Conservation (phyloP, 345 rosid species). For the Cochlearia excelsa region DNA sequence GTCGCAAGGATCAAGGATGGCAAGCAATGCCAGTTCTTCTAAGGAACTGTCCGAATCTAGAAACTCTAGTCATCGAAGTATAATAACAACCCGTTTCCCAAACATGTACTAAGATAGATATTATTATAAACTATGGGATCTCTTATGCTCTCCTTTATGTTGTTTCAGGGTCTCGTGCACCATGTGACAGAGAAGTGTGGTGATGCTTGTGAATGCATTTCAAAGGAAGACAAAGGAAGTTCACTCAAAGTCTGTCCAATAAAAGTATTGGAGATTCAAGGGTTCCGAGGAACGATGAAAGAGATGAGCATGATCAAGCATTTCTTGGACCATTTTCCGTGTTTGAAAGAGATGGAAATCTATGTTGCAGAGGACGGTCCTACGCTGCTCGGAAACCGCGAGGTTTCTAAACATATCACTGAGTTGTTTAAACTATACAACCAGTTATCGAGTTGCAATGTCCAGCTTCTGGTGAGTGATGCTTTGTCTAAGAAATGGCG, state of each 20-base stretch:
- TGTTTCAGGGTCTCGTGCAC: constrained; percentile 14
- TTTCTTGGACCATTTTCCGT: constrained; percentile 13
- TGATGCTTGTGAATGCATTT: constrained; percentile 12
- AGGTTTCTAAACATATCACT: too few species aligned
- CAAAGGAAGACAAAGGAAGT: constrained; percentile 3
- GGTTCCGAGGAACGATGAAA: constrained; percentile 1
- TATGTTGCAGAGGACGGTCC: background rate
- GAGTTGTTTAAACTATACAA: too few species aligned
- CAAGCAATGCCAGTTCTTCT: constrained; percentile 22
- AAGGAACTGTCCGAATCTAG: constrained; percentile 10
- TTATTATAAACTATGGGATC: background rate
- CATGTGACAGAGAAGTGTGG: constrained; percentile 11
- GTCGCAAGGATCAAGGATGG: constrained; percentile 4
- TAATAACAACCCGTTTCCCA: background rate
- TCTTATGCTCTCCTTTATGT: background rate
- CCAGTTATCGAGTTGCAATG: background rate
- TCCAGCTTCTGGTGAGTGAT: background rate
- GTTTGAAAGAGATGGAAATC: constrained; percentile 4
- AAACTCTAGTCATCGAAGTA: background rate
- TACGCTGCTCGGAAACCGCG: too few species aligned
- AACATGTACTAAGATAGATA: background rate
- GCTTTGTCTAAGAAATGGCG: background rate
- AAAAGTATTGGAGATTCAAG: background rate
- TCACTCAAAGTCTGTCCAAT: constrained; percentile 13
- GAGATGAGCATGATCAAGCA: constrained; percentile 7